Conservation (phyloP, 106 monocot genomes). For the Narthecium ossifragum region DNA sequence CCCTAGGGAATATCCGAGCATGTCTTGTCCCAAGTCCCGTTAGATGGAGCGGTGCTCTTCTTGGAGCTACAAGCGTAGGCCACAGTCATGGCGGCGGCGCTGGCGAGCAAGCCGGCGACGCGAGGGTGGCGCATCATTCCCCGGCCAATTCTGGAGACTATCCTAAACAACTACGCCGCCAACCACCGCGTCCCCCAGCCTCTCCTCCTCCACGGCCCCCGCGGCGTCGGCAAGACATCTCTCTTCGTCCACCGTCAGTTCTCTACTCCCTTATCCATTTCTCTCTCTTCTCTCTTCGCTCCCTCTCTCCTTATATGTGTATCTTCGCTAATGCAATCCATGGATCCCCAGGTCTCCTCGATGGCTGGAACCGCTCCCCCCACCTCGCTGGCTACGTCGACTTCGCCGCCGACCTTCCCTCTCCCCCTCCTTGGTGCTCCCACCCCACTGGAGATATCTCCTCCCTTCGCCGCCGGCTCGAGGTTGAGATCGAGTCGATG, state of each 20-base stretch:
- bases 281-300: background rate
- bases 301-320: background rate
- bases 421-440: slow-evolving; percentile 24
- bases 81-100: too few relatives aligned
- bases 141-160: slow-evolving; percentile 76
- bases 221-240: slow-evolving; percentile 85
- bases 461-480: slow-evolving; percentile 36
- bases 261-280: background rate
- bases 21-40: too few relatives aligned
- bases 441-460: slow-evolving; percentile 13
- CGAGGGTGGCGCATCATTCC: slow-evolving; percentile 61
- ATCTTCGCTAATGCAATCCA: background rate
- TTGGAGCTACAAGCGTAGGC: too few relatives aligned
- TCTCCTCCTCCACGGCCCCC: slow-evolving; percentile 94
- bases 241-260: slow-evolving; percentile 54
- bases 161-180: slow-evolving; percentile 78
- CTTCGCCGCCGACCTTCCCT: slow-evolving; percentile 29
- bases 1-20: too few relatives aligned
- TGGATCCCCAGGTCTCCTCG: slow-evolving; percentile 33
- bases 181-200: slow-evolving; percentile 85
- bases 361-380: slow-evolving; percentile 57
- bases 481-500: slow-evolving; percentile 53
- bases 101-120: slow-evolving; percentile 11
- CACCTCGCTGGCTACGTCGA: slow-evolving; percentile 77
- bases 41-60: too few relatives aligned